Conservation (phyloP, 164 flowering plant genomes). For the Euptelea pleiosperma region DNA sequence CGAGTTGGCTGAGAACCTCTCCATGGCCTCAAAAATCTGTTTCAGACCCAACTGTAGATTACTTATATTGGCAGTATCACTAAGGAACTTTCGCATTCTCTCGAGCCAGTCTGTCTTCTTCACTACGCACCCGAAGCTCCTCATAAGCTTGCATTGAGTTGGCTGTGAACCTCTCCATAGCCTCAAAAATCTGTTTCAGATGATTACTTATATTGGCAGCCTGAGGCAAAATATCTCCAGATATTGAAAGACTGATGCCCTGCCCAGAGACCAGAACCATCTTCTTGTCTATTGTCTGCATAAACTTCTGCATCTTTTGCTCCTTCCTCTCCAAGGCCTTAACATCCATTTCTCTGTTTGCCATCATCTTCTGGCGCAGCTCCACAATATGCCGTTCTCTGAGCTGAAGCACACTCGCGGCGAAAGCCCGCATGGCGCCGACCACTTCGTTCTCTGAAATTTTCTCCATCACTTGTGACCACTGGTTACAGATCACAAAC, state of each 20-base stretch:
- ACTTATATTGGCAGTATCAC: conserved; percentile 35
- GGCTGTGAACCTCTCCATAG: conserved; percentile 72
- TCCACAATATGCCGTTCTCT: conserved; percentile 26
- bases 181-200: conserved; percentile 63
- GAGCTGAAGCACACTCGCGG: conserved; percentile 23
- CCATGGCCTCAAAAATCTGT: conserved; percentile 78
- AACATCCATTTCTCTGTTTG: conserved; percentile 40
- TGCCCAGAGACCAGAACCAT: conserved; percentile 48
- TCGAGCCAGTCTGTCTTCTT: conserved; percentile 46
- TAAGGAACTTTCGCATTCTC: conserved; percentile 36
- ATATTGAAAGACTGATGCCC: conserved; percentile 27
- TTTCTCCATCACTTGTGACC: conserved; percentile 47
- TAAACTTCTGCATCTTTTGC: conserved; percentile 69
- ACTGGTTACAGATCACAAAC: conserved; percentile 44
- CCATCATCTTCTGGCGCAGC: conserved; percentile 27
- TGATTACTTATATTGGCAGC: conserved; percentile 37
- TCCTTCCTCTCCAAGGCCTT: conserved; percentile 72
- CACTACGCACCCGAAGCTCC: conserved; percentile 57
- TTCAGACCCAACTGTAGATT: conserved; percentile 60
- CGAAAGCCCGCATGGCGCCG: conserved; percentile 39
- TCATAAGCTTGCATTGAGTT: conserved; percentile 61
- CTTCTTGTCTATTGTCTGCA: conserved; percentile 74
- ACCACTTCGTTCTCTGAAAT: conserved; percentile 45
- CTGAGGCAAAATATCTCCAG: conserved; percentile 47
- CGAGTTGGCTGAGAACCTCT: conserved; percentile 55